Base-by-base conservation (phyloP, 2,329 filamentous ascomycete genomes). In the Geoglossum cookeanum region DNA sequence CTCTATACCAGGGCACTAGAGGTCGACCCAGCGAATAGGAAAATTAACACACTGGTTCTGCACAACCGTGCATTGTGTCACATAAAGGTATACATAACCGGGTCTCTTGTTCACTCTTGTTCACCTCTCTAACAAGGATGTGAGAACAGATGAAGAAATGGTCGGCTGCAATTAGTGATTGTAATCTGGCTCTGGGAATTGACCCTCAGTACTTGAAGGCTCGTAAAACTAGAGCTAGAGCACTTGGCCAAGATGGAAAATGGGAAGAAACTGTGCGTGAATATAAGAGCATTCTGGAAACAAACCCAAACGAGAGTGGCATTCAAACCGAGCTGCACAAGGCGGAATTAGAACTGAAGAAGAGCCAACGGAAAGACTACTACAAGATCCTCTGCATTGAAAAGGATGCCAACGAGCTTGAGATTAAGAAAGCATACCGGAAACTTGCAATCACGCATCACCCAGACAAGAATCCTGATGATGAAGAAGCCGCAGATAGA, bases 401-500 rank as follows among this genome's bases (percentile, higher is more conserved):
- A 58, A 97, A 96, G 76, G 85, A 90, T 60, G 89, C 89, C 42
- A 79, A 79, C 45, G 88, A 94, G 27, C 76, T 76, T 58, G 81
- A 92, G 57, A 92, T 98, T 75, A 98, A 97, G 78, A 91, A 90
- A 74, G 92, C 91, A 1, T 98, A 98, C 75, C 83, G 91, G 62
- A 95, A 92, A 71, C 78, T 95, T 67, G 92, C 92, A 58, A 91
- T 98, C 63, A 77, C 90, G 62, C 86, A 95, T 68, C 92, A 98
- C 70, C 92, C 92, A 1, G 92, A 98, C 74, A 98, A 98, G 80
- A 98, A 97, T 72, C 87, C 85, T 0, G 56, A 55, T 11, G 87
- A 96, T 64, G 78, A 82, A 59, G 77, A 81, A 55, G 92, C 92
- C 60, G 91, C 89, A 65, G 85, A 87, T 64, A 83, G 87, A 66